Percentiles rank a stretch among this genome's conserved stretches.
Evolutionary conservation across 1,284 basidiomycete genomes (phyloP).

Genomic region (Athelia sp.): DNA sequence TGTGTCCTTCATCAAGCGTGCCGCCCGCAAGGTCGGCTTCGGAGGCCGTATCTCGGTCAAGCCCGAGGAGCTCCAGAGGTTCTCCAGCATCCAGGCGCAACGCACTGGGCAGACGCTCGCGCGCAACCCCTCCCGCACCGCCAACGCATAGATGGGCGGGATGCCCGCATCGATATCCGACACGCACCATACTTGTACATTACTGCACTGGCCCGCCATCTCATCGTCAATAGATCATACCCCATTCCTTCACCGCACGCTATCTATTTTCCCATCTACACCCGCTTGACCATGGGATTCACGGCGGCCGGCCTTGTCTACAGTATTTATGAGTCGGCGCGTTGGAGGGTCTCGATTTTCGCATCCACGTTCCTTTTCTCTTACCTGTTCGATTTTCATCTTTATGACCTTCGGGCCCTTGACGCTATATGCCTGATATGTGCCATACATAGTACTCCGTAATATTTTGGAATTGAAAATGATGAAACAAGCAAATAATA

Average conservation of each 20-base stretch:
- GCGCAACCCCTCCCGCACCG: conserved; percentile 67
- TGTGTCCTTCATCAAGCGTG: conserved; percentile 84
- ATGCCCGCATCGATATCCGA: background rate
- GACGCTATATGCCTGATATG: background rate
- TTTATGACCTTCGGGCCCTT: background rate
- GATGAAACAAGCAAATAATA: background rate
- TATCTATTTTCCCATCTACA: background rate
- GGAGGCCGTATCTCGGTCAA: conserved; percentile 76
- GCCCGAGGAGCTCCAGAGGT: conserved; percentile 79
- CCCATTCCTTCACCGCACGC: background rate
- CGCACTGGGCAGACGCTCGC: conserved; percentile 73
- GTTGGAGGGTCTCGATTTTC: background rate
- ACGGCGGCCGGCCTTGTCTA: background rate
- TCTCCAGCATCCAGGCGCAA: conserved; percentile 81
- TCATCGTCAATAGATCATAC: background rate
- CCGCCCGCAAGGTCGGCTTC: conserved; percentile 81
- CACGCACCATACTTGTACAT: background rate
- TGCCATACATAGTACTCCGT: conserved; percentile 1
- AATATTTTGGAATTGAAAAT: background rate
- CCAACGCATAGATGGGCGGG: conserved; percentile 24
- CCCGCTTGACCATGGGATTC: background rate
- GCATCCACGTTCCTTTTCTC: background rate
- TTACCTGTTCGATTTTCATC: background rate
- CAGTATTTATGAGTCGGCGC: background rate
- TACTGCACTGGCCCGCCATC: background rate